These are phyloP conservation scores for Prinsepia uniflora DNA, from an alignment of 306 rosid species.

Conservation along the genomic window DNA sequence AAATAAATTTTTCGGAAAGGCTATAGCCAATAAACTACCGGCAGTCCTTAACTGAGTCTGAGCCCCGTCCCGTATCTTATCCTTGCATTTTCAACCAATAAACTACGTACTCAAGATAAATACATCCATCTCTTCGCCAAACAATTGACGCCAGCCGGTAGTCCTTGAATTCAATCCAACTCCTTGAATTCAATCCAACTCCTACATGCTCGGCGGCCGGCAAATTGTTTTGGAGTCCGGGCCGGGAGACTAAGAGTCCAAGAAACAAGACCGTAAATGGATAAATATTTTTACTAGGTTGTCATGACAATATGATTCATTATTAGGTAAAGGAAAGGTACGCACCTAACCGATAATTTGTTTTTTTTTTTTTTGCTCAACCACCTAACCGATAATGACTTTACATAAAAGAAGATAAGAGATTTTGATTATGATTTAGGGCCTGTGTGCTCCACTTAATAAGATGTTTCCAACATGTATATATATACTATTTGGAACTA, in stretches of 20 bases:
- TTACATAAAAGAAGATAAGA: neutral
- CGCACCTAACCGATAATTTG: neutral
- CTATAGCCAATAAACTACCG: no score
- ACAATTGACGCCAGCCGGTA: no score
- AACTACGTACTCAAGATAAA: no score
- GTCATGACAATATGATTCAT: neutral
- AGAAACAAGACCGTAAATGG: neutral
- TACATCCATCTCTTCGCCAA: neutral
- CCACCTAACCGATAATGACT: neutral
- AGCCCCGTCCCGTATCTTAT: no score
- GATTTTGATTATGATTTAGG: conserved; percentile 13
- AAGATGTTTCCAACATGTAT: no score
- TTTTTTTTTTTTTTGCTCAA: no score
- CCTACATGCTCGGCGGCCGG: neutral
- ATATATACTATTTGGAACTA: no score
- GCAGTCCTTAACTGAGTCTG: no score
- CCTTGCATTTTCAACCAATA: no score
- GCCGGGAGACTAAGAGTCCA: no score
- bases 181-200: neutral
- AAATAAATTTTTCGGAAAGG: no score
- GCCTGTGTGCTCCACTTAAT: neutral
- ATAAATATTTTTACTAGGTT: no score
- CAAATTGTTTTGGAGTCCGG: neutral
- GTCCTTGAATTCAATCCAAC: neutral
- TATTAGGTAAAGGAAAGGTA: neutral